A percentile compares a stretch with the other conserved stretches of the same genome.
phyloP scores from a whole-genome alignment of 2,329 filamentous ascomycete genomes.

The Gnomoniopsis sp. region DNA sequence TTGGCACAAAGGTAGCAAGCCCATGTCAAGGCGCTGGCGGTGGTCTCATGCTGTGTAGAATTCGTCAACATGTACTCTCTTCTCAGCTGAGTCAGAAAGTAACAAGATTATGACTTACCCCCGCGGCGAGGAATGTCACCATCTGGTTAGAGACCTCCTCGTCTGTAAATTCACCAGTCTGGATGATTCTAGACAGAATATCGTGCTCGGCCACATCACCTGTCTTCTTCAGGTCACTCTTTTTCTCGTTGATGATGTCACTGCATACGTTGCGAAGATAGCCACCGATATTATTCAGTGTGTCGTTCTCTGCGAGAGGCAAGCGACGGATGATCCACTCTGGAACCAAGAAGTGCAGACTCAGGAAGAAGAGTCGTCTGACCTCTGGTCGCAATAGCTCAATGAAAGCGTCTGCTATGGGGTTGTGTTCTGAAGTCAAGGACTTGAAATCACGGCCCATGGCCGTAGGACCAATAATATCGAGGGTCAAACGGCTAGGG shows the following conservation, averaged over 20 bases:
- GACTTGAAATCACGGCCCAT: slow-evolving; percentile 11
- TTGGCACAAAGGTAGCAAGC: slow-evolving; percentile 13
- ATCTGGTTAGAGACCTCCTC: slow-evolving; percentile 10
- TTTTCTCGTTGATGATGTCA: slow-evolving; percentile 10
- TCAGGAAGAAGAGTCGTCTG: slow-evolving; percentile 6
- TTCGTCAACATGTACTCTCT: neutral
- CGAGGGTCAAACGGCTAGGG: slow-evolving; percentile 4
- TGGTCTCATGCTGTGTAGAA: slow-evolving; percentile 9
- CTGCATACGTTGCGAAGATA: slow-evolving; percentile 8
- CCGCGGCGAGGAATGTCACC: slow-evolving; percentile 11
- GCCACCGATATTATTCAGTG: slow-evolving; percentile 8
- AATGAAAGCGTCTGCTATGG: slow-evolving; percentile 9
- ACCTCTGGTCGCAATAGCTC: slow-evolving; percentile 9
- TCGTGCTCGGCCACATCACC: slow-evolving; percentile 12
- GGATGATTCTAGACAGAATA: slow-evolving; percentile 11
- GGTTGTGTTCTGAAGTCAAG: slow-evolving; percentile 2
- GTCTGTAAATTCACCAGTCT: slow-evolving; percentile 14
- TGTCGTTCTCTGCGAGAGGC: slow-evolving; percentile 9
- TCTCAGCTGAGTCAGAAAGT: neutral
- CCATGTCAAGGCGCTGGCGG: slow-evolving; percentile 10
- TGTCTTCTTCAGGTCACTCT: slow-evolving; percentile 1
- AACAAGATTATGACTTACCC: neutral
- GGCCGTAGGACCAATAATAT: slow-evolving; percentile 12
- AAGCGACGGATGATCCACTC: slow-evolving; percentile 9
- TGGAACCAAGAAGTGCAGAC: slow-evolving; percentile 12